Conservation (phyloP, 148 eudicot species). For the Nyssa sinensis region DNA sequence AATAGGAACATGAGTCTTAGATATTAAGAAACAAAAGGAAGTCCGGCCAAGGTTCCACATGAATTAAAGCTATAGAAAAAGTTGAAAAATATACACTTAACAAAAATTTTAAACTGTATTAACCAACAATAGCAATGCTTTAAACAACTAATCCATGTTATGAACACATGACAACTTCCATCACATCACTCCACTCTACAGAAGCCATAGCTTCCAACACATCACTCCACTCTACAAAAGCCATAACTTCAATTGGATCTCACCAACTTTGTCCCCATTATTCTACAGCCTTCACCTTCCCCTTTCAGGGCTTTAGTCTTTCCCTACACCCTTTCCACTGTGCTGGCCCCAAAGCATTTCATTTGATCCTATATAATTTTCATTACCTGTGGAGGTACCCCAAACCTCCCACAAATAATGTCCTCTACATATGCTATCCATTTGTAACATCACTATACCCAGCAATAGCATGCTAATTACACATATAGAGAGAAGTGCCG, state of each 20-base stretch:
- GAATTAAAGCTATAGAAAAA: slow-evolving; percentile 11
- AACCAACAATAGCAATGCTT: background rate
- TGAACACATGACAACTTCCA: slow-evolving; percentile 5
- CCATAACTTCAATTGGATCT: background rate
- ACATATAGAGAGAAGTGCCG: background rate
- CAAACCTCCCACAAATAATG: background rate
- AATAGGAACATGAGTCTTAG: background rate
- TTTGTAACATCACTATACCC: background rate
- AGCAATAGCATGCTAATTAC: background rate
- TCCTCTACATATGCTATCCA: too few species aligned
- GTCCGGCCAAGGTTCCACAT: slow-evolving; percentile 1
- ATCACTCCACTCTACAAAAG: background rate
- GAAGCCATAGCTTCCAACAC: background rate
- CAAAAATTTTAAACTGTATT: background rate
- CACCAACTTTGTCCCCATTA: background rate
- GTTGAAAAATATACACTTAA: background rate
- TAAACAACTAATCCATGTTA: background rate
- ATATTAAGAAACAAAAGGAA: background rate
- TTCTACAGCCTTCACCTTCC: slow-evolving; percentile 1
- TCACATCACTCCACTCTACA: background rate
- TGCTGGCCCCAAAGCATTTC: slow-evolving; percentile 1
- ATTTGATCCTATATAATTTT: background rate
- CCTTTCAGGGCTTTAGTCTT: background rate
- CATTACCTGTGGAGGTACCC: background rate
- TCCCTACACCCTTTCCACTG: background rate